Percentiles rank a stretch among this genome's conserved stretches.
phyloP scores from a whole-genome alignment of 352 stramenopile species.

The Phytopythium aichiense region DNA sequence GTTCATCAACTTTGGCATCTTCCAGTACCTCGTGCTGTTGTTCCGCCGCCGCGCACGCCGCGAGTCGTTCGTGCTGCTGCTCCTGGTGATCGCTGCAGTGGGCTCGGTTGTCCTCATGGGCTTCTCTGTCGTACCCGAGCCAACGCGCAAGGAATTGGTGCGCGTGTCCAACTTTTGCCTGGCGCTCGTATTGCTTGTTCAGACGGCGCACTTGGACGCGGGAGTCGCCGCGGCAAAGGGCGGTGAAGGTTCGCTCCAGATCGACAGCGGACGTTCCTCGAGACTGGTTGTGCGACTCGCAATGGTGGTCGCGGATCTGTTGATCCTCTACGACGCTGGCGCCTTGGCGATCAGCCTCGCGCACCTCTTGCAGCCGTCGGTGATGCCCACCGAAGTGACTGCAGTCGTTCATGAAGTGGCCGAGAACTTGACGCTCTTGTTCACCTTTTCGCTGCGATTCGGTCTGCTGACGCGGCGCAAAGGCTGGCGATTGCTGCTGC shows the following conservation, averaged over 20 bases:
- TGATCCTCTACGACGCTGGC: constrained; percentile 18
- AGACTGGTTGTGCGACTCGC: not conserved
- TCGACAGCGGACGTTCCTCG: not conserved
- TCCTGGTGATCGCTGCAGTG: constrained; percentile 12
- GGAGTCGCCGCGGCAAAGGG: not conserved
- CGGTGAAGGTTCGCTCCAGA: not conserved
- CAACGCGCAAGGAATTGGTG: constrained; percentile 10
- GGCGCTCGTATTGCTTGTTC: constrained; percentile 22
- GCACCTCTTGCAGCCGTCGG: constrained; percentile 11
- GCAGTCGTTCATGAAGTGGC: constrained; percentile 13
- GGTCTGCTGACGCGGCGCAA: constrained; percentile 8
- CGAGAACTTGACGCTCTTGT: constrained; percentile 25
- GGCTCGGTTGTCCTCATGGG: constrained; percentile 16
- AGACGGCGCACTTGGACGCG: constrained; percentile 10
- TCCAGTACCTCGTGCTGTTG: constrained; percentile 27
- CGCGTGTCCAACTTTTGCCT: constrained; percentile 23
- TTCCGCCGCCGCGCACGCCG: constrained; percentile 17
- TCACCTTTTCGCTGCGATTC: constrained; percentile 30
- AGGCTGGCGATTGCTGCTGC: constrained; percentile 17
- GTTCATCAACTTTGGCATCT: constrained; percentile 21
- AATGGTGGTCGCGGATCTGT: constrained; percentile 17
- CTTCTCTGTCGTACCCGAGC: constrained; percentile 10
- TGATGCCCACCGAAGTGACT: not conserved
- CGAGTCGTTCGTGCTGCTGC: constrained; percentile 16
- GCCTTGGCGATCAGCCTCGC: constrained; percentile 14